phyloP scores from a whole-genome alignment of 2,329 filamentous ascomycete genomes.

The Phyllosticta paracitricarpa region DNA sequence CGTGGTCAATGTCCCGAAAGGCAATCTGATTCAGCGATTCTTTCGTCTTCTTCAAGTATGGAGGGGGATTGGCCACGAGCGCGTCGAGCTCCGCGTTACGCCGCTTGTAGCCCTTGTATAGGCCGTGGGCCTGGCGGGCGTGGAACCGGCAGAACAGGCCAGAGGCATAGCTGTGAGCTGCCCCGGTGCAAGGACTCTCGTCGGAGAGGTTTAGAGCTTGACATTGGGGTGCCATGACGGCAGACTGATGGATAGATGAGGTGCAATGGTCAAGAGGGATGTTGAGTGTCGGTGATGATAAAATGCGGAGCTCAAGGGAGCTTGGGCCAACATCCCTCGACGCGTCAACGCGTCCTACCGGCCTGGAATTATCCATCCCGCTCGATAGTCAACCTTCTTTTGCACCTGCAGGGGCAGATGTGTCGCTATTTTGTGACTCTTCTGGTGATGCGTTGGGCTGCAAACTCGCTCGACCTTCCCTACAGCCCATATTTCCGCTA shows the following conservation, averaged over 20 bases:
- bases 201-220: slow-evolving; percentile 27
- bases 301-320: not conserved
- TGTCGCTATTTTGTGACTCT: too few species aligned
- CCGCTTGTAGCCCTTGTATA: slow-evolving; percentile 42
- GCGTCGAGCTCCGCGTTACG: slow-evolving; percentile 37
- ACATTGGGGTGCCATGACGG: slow-evolving; percentile 11
- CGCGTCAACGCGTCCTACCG: not conserved
- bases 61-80: slow-evolving; percentile 25
- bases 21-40: slow-evolving; percentile 29
- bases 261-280: not conserved
- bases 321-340: not conserved
- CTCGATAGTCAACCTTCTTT: too few species aligned
- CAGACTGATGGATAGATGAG: not conserved
- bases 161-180: slow-evolving; percentile 30
- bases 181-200: slow-evolving; percentile 23
- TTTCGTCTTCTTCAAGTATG: slow-evolving; percentile 23
- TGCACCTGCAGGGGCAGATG: too few species aligned
- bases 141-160: slow-evolving; percentile 35
- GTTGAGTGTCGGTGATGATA: not conserved
- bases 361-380: too few species aligned
- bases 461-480: too few species aligned
- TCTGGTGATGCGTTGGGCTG: too few species aligned
- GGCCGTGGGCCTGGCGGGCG: slow-evolving; percentile 24
- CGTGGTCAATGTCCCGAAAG: slow-evolving; percentile 30
- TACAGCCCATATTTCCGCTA: too few species aligned